Evolutionary conservation across 2,329 filamentous ascomycete genomes (phyloP).

Genomic region (Didymella glomerata): DNA sequence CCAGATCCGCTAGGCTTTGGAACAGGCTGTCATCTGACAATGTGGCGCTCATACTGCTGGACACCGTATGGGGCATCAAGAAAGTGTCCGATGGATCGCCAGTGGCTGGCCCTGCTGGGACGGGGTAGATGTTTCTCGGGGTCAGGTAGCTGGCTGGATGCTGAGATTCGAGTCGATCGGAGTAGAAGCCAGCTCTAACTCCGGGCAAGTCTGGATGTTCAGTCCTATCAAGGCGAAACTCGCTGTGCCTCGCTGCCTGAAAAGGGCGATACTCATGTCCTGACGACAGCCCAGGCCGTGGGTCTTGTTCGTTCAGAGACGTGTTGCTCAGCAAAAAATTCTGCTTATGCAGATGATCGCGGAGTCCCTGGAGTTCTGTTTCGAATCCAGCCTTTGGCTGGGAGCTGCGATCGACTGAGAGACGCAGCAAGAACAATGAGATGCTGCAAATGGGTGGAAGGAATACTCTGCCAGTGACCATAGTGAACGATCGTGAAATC

Average conservation of each 20-base stretch:
- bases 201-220: neutral
- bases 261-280: neutral
- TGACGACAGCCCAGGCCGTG: neutral
- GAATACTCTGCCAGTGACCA: neutral
- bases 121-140: neutral
- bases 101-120: neutral
- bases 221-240: neutral
- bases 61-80: neutral
- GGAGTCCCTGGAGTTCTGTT: neutral
- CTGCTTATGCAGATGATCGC: neutral
- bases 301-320: neutral
- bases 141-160: neutral
- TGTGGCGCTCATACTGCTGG: neutral
- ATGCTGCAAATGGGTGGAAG: neutral
- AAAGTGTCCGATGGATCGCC: neutral
- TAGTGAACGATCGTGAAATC: neutral
- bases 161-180: neutral
- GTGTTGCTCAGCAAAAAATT: neutral
- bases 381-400: neutral
- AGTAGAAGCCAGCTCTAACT: neutral
- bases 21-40: conserved; percentile 4
- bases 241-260: neutral
- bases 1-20: conserved; percentile 4
- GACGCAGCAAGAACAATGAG: neutral
- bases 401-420: neutral